Percentiles rank a stretch among this genome's conserved stretches.
Evolutionary conservation across 2,329 filamentous ascomycete species (phyloP).

Genomic region (Aspergillus oerlinghausenensis): DNA sequence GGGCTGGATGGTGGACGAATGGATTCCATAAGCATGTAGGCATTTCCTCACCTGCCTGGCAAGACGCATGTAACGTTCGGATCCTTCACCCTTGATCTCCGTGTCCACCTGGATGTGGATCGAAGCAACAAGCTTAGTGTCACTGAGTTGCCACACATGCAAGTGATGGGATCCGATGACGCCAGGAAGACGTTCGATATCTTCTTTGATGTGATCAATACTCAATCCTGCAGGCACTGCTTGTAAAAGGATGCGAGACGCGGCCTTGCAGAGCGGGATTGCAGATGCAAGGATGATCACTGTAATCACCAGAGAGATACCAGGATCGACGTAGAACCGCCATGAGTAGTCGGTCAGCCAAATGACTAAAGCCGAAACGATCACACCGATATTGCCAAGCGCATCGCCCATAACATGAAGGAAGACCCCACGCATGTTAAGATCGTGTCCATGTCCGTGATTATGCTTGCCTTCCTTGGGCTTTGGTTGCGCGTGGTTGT

Average conservation of each 20-base stretch:
- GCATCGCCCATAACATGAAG: slow-evolving; percentile 55
- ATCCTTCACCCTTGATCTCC: slow-evolving; percentile 76
- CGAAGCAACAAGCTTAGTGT: slow-evolving; percentile 88
- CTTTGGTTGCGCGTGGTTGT: slow-evolving; percentile 73
- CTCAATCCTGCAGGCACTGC: slow-evolving; percentile 86
- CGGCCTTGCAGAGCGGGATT: slow-evolving; percentile 49
- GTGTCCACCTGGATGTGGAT: slow-evolving; percentile 91
- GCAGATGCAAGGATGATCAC: slow-evolving; percentile 59
- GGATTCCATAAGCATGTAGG: slow-evolving; percentile 91
- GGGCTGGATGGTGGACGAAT: slow-evolving; percentile 95
- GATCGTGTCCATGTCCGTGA: slow-evolving; percentile 50
- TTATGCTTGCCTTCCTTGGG: slow-evolving; percentile 55
- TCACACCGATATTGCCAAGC: slow-evolving; percentile 46
- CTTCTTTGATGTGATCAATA: slow-evolving; percentile 84
- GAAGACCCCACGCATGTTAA: slow-evolving; percentile 85
- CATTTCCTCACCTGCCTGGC: slow-evolving; percentile 78
- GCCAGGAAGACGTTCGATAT: slow-evolving; percentile 79
- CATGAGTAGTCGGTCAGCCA: slow-evolving; percentile 81
- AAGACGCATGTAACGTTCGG: slow-evolving; percentile 81
- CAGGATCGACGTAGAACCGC: slow-evolving; percentile 83
- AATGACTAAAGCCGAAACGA: slow-evolving; percentile 71
- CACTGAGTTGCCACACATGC: slow-evolving; percentile 95
- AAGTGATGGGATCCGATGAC: slow-evolving; percentile 91
- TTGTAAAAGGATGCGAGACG: slow-evolving; percentile 78
- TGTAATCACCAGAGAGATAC: slow-evolving; percentile 91